These are phyloP conservation scores for Zymoseptoria crescenta DNA, from an alignment of 2,329 filamentous ascomycete species.

Conservation along the genomic window DNA sequence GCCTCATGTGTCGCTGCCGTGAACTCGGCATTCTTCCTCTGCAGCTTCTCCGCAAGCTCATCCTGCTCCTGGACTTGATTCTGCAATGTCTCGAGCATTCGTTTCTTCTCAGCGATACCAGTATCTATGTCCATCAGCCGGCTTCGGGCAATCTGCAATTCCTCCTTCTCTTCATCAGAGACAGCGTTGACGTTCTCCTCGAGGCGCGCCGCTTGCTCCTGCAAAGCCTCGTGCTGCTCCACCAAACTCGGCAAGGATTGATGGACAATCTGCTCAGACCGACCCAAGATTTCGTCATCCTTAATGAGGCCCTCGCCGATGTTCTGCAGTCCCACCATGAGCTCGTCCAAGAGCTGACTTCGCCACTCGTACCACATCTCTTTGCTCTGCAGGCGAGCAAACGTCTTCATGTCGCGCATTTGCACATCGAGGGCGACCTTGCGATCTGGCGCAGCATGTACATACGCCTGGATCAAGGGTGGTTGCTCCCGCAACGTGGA, in stretches of 20 bases:
- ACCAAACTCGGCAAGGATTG: conserved; percentile 58
- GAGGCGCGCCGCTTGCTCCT: conserved; percentile 54
- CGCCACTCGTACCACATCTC: conserved; percentile 98
- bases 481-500: conserved; percentile 88
- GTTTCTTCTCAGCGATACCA: conserved; percentile 63
- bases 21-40: conserved; percentile 60
- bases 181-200: conserved; percentile 66
- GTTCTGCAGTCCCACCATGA: conserved; percentile 70
- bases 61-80: conserved; percentile 61
- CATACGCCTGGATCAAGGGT: conserved; percentile 83
- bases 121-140: conserved; percentile 57
- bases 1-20: conserved; percentile 70
- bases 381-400: conserved; percentile 82
- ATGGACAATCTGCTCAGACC: conserved; percentile 62
- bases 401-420: conserved; percentile 94
- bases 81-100: conserved; percentile 58
- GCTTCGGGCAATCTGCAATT: conserved; percentile 65
- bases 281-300: conserved; percentile 59
- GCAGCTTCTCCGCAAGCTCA: conserved; percentile 52
- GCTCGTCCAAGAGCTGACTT: conserved; percentile 73
- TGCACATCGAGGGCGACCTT: conserved; percentile 88
- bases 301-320: conserved; percentile 68
- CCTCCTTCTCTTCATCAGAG: conserved; percentile 71
- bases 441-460: conserved; percentile 74
- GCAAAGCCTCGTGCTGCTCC: conserved; percentile 53